Conservation (phyloP, 148 eudicot species). For the Cornus florida region DNA sequence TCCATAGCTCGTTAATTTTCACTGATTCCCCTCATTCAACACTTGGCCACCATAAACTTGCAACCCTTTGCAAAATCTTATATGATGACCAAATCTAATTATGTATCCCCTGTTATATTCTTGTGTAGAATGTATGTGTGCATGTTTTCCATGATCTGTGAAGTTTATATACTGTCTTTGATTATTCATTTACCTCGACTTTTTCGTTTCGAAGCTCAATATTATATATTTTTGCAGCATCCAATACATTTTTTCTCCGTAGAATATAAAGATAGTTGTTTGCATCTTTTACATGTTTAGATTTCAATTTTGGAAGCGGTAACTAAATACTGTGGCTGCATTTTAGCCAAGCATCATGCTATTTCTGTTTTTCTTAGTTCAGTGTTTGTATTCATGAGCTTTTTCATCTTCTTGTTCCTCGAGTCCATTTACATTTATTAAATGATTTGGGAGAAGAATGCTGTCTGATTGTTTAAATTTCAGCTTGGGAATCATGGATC, state of each 20-base stretch:
- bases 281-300: background rate
- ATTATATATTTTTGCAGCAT: background rate
- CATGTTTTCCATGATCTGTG: background rate
- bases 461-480: constrained; percentile 7
- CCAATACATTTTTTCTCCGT: background rate
- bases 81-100: background rate
- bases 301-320: background rate
- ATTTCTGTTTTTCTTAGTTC: background rate
- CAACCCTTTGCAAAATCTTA: background rate
- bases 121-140: background rate
- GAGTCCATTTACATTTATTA: background rate
- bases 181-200: background rate
- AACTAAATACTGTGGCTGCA: background rate
- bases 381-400: background rate
- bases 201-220: background rate
- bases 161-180: background rate
- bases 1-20: background rate
- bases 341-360: background rate
- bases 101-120: background rate
- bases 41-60: background rate
- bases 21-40: background rate
- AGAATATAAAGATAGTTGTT: background rate
- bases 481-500: constrained; percentile 89
- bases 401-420: background rate
- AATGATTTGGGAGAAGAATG: background rate